Evolutionary conservation across 805 yeast species (phyloP), one percentile per base, ranked within the genome.

Genomic region (Lipomyces chichibuensis): DNA sequence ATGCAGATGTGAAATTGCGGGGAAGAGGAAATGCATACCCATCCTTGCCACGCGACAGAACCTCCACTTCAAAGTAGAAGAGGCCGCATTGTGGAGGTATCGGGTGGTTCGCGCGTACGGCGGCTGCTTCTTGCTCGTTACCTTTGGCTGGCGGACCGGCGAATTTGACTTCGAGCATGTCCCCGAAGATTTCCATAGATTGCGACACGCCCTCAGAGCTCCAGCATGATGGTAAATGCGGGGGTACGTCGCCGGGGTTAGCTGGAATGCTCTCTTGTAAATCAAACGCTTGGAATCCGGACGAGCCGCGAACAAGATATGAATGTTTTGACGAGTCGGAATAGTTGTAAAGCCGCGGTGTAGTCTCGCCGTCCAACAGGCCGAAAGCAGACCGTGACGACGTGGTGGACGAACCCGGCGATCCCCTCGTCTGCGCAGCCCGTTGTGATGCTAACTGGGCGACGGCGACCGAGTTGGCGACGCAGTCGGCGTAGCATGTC

Each of bases 21-120:
- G 59, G 27, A 25, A 51, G 59, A 1, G 27, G 35, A 23, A 58
- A 29, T 33, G 53, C 63, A 25, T 59, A 67, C 61, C 80, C 76
- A 37, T 78, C 80, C n/a, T 74, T 71, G 9, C 81, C 75, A 2
- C 79, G 80, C 4, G 78, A 72, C 1, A 72, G 58, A 4, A 86
- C 72, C 55, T 78, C 77, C n/a, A 84, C 77, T 72, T 85, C 89
- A 71, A 72, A 85, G 72, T 85, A 85, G 73, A 81, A 85, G 2
- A 85, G 73, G 1, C 87, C 85, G 65, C 82, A 74, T 25, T 76
- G 74, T 2, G 76, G 69, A 0, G 83, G 80, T 7, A 85, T 79
- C 4, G 77, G 69, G 46, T 75, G 68, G 43, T 71, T 63, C 9
- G 73, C 66, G 14, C 69, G 43, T 17, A 66, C 68, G 13, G 69